These are phyloP conservation scores for Alternaria arbusti DNA, from an alignment of 2,329 filamentous ascomycete genomes.

Conservation along the genomic window DNA sequence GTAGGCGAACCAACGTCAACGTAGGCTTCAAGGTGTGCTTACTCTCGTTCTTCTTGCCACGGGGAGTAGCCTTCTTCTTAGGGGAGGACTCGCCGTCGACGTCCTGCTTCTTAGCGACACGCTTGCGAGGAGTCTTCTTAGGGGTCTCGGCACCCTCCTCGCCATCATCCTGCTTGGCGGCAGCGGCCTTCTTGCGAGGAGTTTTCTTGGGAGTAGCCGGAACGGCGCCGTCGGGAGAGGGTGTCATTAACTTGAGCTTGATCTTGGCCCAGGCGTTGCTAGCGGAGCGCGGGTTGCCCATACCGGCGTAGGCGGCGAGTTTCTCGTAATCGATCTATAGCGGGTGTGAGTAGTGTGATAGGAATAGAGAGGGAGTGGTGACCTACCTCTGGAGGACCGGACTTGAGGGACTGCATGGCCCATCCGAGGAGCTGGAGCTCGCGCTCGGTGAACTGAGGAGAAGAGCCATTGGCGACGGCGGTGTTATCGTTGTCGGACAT, in stretches of 20 bases:
- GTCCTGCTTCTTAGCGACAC: constrained; percentile 40
- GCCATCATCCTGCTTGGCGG: constrained; percentile 12
- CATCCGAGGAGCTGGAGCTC: constrained; percentile 45
- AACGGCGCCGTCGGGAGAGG: constrained; percentile 10
- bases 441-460: constrained; percentile 41
- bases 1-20: background rate
- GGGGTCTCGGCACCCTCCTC: constrained; percentile 26
- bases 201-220: constrained; percentile 32
- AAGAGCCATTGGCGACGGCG: constrained; percentile 6
- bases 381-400: constrained; percentile 43
- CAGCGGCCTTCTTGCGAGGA: constrained; percentile 22
- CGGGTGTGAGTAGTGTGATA: constrained; percentile 9
- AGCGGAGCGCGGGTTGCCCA: constrained; percentile 47
- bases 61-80: constrained; percentile 38
- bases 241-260: constrained; percentile 37
- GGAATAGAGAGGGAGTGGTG: background rate
- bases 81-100: constrained; percentile 39
- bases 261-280: constrained; percentile 48
- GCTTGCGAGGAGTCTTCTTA: constrained; percentile 42
- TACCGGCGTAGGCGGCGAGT: constrained; percentile 43
- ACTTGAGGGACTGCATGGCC: constrained; percentile 48
- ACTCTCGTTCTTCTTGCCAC: constrained; percentile 33
- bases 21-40: background rate
- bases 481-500: constrained; percentile 38
- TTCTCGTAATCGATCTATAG: constrained; percentile 46